phyloP scores from a whole-genome alignment of 2,329 filamentous ascomycete species.

The Aspergillus pseudotamarii region DNA sequence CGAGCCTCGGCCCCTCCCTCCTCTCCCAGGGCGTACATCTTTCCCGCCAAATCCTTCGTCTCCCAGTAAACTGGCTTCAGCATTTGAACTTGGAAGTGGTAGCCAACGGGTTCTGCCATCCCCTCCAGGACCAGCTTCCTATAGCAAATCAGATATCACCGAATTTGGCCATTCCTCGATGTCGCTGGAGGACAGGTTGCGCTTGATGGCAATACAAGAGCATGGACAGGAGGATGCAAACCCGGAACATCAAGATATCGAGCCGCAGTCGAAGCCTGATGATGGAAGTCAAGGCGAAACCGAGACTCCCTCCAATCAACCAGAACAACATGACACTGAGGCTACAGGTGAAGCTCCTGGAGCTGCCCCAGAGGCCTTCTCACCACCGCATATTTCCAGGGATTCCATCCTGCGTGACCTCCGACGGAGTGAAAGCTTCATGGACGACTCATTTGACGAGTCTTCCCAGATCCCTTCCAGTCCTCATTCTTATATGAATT shows the following conservation, averaged over 20 bases:
- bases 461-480: constrained; percentile 63
- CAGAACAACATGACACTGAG: constrained; percentile 33
- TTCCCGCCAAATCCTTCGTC: constrained; percentile 55
- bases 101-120: constrained; percentile 71
- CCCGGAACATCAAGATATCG: neutral
- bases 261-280: neutral
- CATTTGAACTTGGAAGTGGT: constrained; percentile 70
- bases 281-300: constrained; percentile 27
- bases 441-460: constrained; percentile 67
- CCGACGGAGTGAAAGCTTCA: constrained; percentile 64
- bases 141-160: constrained; percentile 76
- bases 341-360: constrained; percentile 1
- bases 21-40: constrained; percentile 62
- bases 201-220: constrained; percentile 81
- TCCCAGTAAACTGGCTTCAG: constrained; percentile 67
- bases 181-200: constrained; percentile 81
- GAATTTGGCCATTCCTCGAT: constrained; percentile 75
- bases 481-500: constrained; percentile 60
- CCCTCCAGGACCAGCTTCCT: constrained; percentile 67
- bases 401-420: constrained; percentile 92
- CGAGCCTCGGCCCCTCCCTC: constrained; percentile 82
- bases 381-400: constrained; percentile 78
- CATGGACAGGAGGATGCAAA: constrained; percentile 52
- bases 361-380: constrained; percentile 62
- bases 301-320: constrained; percentile 38